A percentile compares a stretch with the other conserved stretches of the same genome.
Conservation (phyloP, 2,329 filamentous ascomycete species). For the Ramularia collo-cygni region DNA sequence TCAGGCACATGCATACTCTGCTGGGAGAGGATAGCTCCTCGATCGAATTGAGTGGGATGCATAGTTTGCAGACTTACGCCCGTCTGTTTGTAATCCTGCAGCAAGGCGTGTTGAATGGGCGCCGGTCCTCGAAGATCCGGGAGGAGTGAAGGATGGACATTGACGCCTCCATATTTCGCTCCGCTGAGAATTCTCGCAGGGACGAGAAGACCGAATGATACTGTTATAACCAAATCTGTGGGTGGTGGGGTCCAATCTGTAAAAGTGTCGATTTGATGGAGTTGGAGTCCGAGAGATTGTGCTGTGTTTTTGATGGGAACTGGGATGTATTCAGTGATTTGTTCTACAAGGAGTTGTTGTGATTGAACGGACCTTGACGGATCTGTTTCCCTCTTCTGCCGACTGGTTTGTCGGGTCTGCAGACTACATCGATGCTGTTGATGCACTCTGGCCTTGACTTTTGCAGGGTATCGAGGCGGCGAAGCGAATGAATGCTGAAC, state of each 20-base stretch:
- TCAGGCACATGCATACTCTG: constrained; percentile 44
- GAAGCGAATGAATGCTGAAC: constrained; percentile 75
- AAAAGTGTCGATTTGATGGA: constrained; percentile 77
- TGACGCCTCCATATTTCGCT: constrained; percentile 78
- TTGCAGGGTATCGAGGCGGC: constrained; percentile 54
- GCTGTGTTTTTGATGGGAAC: constrained; percentile 62
- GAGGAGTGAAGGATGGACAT: constrained; percentile 86
- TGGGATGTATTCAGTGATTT: constrained; percentile 3
- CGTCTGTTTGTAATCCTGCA: constrained; percentile 53
- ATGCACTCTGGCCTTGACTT: constrained; percentile 44
- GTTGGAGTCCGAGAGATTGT: constrained; percentile 53
- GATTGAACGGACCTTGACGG: constrained; percentile 50
- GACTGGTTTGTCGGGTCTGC: constrained; percentile 67
- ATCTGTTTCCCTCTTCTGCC: constrained; percentile 61
- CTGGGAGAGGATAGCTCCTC: constrained; percentile 68
- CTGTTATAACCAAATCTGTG: constrained; percentile 73
- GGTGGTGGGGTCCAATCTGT: constrained; percentile 67
- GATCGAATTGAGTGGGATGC: constrained; percentile 68
- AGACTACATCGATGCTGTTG: constrained; percentile 76
- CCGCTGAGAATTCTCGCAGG: constrained; percentile 64
- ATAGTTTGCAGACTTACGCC: constrained; percentile 86
- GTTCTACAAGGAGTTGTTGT: constrained; percentile 1
- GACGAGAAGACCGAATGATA: constrained; percentile 89
- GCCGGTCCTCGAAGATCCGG: constrained; percentile 73
- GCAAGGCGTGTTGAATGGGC: constrained; percentile 76